Conservation (phyloP, 768 basidiomycete species). For the Suillus cothurnatus region DNA sequence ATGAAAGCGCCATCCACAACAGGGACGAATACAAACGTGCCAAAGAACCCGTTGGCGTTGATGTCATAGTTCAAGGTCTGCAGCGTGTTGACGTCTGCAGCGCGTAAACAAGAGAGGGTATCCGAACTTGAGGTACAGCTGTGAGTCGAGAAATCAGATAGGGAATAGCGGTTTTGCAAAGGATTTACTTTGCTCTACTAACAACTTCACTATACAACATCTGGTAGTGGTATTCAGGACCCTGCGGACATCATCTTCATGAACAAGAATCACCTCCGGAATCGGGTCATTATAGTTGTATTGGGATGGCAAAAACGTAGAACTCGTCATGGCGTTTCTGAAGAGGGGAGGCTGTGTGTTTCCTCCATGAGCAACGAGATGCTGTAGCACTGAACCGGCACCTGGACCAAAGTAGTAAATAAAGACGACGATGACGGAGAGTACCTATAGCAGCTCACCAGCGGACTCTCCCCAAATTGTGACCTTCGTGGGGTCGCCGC, state of each 20-base stretch:
- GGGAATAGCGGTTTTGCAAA: background rate
- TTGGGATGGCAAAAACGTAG: slow-evolving; percentile 46
- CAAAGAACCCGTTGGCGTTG: background rate
- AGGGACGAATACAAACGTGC: background rate
- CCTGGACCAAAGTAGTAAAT: slow-evolving; percentile 24
- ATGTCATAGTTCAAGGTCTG: background rate
- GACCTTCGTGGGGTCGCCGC: slow-evolving; percentile 34
- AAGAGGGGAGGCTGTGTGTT: slow-evolving; percentile 48
- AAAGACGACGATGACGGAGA: background rate
- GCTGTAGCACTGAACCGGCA: slow-evolving; percentile 53
- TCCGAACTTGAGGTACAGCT: background rate
- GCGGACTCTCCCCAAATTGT: slow-evolving; percentile 38
- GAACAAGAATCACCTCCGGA: slow-evolving; percentile 33
- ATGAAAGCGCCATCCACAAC: background rate
- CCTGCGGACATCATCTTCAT: background rate
- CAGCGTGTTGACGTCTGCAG: background rate
- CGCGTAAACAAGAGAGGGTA: background rate
- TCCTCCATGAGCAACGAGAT: slow-evolving; percentile 48
- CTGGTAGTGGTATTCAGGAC: slow-evolving; percentile 19
- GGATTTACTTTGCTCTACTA: slow-evolving; percentile 36
- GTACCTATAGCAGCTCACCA: slow-evolving; percentile 10
- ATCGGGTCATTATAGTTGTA: slow-evolving; percentile 45
- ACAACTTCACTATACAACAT: slow-evolving; percentile 35
- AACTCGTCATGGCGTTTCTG: slow-evolving; percentile 46
- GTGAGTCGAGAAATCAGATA: background rate